These are phyloP conservation scores for Cercospora zeae-maydis DNA, from an alignment of 2,329 filamentous ascomycete species.

Conservation along the genomic window DNA sequence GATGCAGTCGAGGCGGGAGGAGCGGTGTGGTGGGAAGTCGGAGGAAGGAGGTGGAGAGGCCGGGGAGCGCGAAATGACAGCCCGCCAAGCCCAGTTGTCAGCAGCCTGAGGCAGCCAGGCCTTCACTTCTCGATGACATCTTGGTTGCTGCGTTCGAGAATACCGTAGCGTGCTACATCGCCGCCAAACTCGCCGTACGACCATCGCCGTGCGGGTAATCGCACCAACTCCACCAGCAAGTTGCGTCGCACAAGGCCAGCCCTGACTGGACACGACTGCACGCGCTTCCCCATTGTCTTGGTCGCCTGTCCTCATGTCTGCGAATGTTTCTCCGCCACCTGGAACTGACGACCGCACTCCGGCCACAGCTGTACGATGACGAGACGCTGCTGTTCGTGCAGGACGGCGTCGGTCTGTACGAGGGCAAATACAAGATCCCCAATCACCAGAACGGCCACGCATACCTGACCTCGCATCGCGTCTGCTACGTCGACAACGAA, in stretches of 20 bases:
- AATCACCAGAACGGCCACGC: conserved; percentile 94
- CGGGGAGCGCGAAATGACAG: neutral
- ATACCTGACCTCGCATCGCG: conserved; percentile 91
- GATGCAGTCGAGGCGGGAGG: neutral
- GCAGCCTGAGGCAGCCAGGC: neutral
- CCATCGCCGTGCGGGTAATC: neutral
- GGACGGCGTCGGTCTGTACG: conserved; percentile 94
- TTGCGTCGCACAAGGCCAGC: conserved; percentile 6
- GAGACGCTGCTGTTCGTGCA: conserved; percentile 95
- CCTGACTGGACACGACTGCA: neutral
- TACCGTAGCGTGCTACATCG: neutral
- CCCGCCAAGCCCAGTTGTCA: neutral
- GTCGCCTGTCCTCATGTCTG: conserved; percentile 27
- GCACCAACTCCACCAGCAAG: neutral
- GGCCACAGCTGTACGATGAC: conserved; percentile 87
- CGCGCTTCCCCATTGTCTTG: neutral
- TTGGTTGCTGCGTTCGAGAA: neutral
- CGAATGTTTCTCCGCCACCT: conserved; percentile 95
- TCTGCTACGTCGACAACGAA: conserved; percentile 88
- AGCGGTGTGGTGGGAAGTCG: neutral
- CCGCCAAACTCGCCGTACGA: neutral
- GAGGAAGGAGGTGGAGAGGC: neutral
- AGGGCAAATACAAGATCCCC: conserved; percentile 94
- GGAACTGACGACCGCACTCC: conserved; percentile 92
- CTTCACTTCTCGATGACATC: neutral